Evolutionary conservation across 208 protist genomes (phyloP), one percentile per base, ranked within the genome.

Genomic region (Endotrypanum monterogeii): DNA sequence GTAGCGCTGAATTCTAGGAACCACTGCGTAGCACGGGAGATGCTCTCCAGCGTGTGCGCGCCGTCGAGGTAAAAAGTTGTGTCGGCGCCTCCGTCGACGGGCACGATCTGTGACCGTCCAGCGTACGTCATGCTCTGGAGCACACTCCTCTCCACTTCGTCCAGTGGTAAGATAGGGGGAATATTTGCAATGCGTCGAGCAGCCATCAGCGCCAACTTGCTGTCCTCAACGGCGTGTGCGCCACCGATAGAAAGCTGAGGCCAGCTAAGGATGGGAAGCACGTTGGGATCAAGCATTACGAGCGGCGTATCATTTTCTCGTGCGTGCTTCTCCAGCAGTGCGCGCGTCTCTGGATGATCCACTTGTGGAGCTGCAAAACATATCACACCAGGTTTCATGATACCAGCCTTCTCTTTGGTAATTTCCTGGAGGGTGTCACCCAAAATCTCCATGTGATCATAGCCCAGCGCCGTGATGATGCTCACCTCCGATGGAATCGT

Each of bases 401-500:
- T 98, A 25, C 96, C 97, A 23, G 92, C 93, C 87, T 99, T 99
- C 77, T 99, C 93, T 0, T 44, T 39, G 0, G 97, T 92, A 72
- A 99, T 99, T 69, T 97, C 76, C 68, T 89, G 79, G 30, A 98
- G 79, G n/a, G 94, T 98, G 69, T 98, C 73, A 11, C 98, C 98
- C 20, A 99, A 89, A 11, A 99, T 87, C 7, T 90, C 80, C 73
- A 87, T 92, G 85, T 99, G 98, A 67, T 99, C 98, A 32, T 92
- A 87, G 46, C 93, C 96, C 16, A 99, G 81, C 1, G 94, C 74
- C 0, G 97, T 98, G 44, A 99, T 96, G 30, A 96, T 85, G 79
- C 85, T 92, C n/a, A 96, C 92, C 44, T 91, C 86, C 1, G 89
- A 74, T 1, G 79, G 78, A 23, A 99, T 79, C 0, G 97, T 83